Percentiles rank a stretch among this genome's conserved stretches.
Evolutionary conservation across 1,139 yeast genomes (phyloP).

Genomic region (Geotrichum bryndzae): DNA sequence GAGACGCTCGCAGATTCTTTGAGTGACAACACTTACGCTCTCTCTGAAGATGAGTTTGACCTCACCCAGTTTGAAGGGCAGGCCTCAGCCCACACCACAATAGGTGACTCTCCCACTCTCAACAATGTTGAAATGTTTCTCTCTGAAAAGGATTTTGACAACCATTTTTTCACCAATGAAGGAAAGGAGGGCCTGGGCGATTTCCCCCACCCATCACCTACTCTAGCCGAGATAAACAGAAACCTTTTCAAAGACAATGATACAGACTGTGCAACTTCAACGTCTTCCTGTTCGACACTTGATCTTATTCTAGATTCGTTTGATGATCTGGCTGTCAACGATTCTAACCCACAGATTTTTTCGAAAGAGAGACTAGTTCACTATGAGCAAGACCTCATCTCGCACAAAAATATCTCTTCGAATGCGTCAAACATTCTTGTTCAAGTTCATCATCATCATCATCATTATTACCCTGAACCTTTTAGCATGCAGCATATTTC

Average conservation of each 20-base stretch:
- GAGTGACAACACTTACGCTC: not conserved
- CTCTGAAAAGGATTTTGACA: not conserved
- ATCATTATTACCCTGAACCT: not conserved
- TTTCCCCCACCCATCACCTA: not conserved
- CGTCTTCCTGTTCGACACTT: slow-evolving; percentile 29
- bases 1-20: not conserved
- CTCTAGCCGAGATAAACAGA: not conserved
- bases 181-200: not conserved
- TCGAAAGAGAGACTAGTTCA: not conserved
- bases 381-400: not conserved
- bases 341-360: not conserved
- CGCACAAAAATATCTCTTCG: not conserved
- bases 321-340: slow-evolving; percentile 13
- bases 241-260: not conserved
- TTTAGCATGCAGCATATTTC: not conserved
- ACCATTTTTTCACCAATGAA: not conserved
- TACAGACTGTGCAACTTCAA: slow-evolving; percentile 5
- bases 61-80: not conserved
- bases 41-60: not conserved
- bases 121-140: not conserved
- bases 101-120: not conserved
- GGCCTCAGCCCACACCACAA: not conserved
- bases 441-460: not conserved
- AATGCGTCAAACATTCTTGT: too few relatives aligned
- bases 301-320: slow-evolving; percentile 28